Evolutionary conservation across 2,329 filamentous ascomycete species (phyloP).

Genomic region (Venturia nashicola): DNA sequence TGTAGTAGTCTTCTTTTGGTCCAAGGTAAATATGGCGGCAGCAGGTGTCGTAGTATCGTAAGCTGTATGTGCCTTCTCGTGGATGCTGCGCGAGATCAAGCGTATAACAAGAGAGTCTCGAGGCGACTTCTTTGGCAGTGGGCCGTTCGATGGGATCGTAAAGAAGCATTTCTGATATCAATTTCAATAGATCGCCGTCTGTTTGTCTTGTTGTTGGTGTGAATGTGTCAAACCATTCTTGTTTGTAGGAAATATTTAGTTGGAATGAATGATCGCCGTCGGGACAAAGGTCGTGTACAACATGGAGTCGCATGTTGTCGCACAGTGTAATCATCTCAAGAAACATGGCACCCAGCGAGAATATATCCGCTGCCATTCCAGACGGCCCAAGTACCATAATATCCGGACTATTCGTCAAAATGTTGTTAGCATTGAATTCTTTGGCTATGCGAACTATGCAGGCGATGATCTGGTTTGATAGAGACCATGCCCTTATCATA

Average conservation of each 20-base stretch:
- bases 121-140: not conserved
- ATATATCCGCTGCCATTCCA: conserved; percentile 1
- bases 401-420: not conserved
- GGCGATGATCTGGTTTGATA: not conserved
- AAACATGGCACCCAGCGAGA: not conserved
- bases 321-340: not conserved
- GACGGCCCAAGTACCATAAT: not conserved
- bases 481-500: not conserved
- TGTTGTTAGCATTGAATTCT: not conserved
- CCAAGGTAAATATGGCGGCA: not conserved
- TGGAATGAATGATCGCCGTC: not conserved
- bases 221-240: not conserved
- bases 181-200: not conserved
- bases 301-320: not conserved
- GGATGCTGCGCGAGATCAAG: not conserved
- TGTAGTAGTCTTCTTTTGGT: not conserved
- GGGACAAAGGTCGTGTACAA: not conserved
- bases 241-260: not conserved
- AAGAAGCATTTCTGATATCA: not conserved
- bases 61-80: not conserved
- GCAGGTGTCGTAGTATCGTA: not conserved
- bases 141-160: not conserved
- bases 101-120: not conserved
- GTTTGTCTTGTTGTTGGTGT: not conserved
- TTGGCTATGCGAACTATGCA: not conserved